A percentile compares a stretch with the other conserved stretches of the same genome.
Conservation (phyloP, 176 grass and related monocot species). For the Melocanna baccifera region DNA sequence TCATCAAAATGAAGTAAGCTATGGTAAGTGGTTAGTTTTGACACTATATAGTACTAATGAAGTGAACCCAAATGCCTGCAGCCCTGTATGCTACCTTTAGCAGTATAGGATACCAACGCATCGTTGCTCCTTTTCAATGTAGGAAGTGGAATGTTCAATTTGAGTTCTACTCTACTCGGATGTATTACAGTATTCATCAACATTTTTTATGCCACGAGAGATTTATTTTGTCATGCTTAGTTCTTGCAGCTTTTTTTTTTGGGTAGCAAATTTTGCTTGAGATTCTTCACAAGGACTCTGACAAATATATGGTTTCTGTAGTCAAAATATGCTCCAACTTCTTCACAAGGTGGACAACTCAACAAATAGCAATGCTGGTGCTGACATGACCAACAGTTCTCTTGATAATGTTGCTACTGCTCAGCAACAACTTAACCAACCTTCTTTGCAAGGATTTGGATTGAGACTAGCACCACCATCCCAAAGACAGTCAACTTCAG, state of each 20-base stretch:
- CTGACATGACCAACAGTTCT: slow-evolving; percentile 45
- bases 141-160: not conserved
- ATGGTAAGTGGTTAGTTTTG: not conserved
- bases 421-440: slow-evolving; percentile 59
- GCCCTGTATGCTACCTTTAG: not conserved
- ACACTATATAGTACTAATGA: not conserved
- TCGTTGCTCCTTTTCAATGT: not conserved
- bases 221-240: slow-evolving; percentile 2
- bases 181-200: slow-evolving; percentile 8
- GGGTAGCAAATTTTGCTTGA: slow-evolving; percentile 54
- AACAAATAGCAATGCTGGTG: slow-evolving; percentile 45
- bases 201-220: not conserved
- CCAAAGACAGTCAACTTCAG: slow-evolving; percentile 52
- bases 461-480: slow-evolving; percentile 73
- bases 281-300: slow-evolving; percentile 45
- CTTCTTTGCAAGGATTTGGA: slow-evolving; percentile 68
- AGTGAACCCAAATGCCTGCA: not conserved
- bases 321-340: slow-evolving; percentile 96
- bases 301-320: slow-evolving; percentile 54
- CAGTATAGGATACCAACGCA: not conserved
- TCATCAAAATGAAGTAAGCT: not conserved
- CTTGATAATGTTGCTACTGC: slow-evolving; percentile 35
- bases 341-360: slow-evolving; percentile 84
- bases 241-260: slow-evolving; percentile 19
- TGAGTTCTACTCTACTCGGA: not conserved